These are phyloP conservation scores for Auricularia heimuer DNA, from an alignment of 768 basidiomycete species.

Conservation along the genomic window DNA sequence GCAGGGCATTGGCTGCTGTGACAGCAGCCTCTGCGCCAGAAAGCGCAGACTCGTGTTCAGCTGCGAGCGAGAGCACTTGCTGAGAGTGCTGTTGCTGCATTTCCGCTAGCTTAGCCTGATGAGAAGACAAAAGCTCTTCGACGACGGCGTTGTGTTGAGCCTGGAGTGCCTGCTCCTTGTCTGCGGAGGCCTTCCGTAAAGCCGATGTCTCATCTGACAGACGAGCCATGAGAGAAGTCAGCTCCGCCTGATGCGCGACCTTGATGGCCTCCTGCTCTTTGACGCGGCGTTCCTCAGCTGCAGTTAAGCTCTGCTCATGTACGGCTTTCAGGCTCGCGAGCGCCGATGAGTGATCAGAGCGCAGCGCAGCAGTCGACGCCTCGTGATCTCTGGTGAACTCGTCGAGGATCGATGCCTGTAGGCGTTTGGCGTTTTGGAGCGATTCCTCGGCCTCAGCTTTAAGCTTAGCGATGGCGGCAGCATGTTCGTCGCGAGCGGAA, in stretches of 20 bases:
- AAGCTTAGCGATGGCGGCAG: slow-evolving; percentile 10
- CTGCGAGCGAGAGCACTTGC: slow-evolving; percentile 15
- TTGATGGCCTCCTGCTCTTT: slow-evolving; percentile 30
- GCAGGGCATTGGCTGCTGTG: slow-evolving; percentile 23
- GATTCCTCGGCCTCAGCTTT: slow-evolving; percentile 5
- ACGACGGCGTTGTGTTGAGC: slow-evolving; percentile 19
- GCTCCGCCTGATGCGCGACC: slow-evolving; percentile 33
- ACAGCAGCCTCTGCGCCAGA: slow-evolving; percentile 11
- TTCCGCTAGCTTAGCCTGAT: neutral
- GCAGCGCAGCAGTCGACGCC: slow-evolving; percentile 1
- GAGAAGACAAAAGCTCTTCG: slow-evolving; percentile 7
- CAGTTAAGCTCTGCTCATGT: neutral
- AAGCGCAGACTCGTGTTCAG: slow-evolving; percentile 5
- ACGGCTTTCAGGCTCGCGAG: slow-evolving; percentile 5
- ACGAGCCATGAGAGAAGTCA: slow-evolving; percentile 25
- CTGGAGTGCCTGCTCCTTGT: slow-evolving; percentile 34
- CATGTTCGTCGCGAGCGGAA: slow-evolving; percentile 6
- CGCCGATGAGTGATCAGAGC: slow-evolving; percentile 9
- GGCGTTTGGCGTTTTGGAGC: neutral
- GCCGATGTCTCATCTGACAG: slow-evolving; percentile 16
- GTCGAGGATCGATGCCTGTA: neutral
- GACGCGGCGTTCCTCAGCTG: neutral
- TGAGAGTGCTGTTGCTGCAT: neutral
- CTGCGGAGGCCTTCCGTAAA: neutral
- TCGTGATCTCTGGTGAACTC: slow-evolving; percentile 4